A percentile compares a stretch with the other conserved stretches of the same genome.
Evolutionary conservation across 2,329 filamentous ascomycete species (phyloP).

Genomic region (Fusarium sp.): DNA sequence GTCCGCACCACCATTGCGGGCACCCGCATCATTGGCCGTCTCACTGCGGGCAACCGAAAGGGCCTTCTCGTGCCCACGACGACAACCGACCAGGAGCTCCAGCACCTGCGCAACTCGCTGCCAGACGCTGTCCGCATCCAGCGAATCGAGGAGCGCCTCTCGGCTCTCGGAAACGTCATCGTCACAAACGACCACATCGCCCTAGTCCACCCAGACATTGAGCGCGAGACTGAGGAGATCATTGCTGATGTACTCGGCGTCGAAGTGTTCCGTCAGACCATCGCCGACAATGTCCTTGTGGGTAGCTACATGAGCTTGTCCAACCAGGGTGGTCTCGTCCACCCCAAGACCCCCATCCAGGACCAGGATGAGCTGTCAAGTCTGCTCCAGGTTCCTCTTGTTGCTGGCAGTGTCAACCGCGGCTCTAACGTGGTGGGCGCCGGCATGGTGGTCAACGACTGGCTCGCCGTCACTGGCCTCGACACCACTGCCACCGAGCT

Average conservation of each 20-base stretch:
- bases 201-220: conserved; percentile 93
- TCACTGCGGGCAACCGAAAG: conserved; percentile 97
- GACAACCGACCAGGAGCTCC: conserved; percentile 97
- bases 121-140: conserved; percentile 94
- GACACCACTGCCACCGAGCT: conserved; percentile 98
- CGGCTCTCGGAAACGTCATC: conserved; percentile 96
- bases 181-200: conserved; percentile 97
- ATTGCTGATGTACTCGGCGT: conserved; percentile 93
- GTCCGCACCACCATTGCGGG: conserved; percentile 97
- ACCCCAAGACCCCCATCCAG: conserved; percentile 96
- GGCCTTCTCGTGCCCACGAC: conserved; percentile 95
- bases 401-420: conserved; percentile 93
- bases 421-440: conserved; percentile 96
- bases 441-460: conserved; percentile 74
- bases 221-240: conserved; percentile 98
- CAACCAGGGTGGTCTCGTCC: conserved; percentile 96
- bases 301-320: conserved; percentile 96
- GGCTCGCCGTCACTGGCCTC: conserved; percentile 92
- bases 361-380: conserved; percentile 98
- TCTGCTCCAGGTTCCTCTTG: conserved; percentile 93
- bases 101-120: conserved; percentile 94
- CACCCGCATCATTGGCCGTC: conserved; percentile 92
- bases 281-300: conserved; percentile 96
- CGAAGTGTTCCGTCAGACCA: conserved; percentile 92
- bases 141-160: conserved; percentile 96